A percentile compares a stretch with the other conserved stretches of the same genome.
Evolutionary conservation across 257 asterid genomes (phyloP).

Genomic region (Ocimum tenuiflorum): DNA sequence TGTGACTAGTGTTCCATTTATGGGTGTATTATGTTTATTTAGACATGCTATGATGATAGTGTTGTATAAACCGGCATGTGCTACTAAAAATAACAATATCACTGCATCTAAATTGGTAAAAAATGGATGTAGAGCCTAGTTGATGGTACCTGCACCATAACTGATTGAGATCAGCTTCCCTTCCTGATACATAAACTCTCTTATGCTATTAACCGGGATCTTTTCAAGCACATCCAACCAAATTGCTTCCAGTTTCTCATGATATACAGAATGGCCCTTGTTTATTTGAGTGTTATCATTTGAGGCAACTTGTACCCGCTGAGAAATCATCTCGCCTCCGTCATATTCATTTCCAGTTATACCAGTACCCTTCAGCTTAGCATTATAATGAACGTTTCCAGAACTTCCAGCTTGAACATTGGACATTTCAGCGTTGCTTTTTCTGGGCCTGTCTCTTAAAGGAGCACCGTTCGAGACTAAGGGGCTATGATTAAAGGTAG

Average conservation of each 20-base stretch:
- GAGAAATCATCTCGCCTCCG: constrained; percentile 31
- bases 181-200: constrained; percentile 71
- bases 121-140: background rate
- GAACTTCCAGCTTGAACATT: constrained; percentile 37
- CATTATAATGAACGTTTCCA: constrained; percentile 28
- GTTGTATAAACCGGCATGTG: too few species aligned
- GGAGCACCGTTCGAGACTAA: constrained; percentile 31
- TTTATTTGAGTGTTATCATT: constrained; percentile 27
- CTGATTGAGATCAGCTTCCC: constrained; percentile 74
- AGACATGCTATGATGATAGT: too few species aligned
- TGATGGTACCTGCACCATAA: constrained; percentile 73
- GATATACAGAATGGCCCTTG: constrained; percentile 26
- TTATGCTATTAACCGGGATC: constrained; percentile 49
- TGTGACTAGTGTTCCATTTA: background rate
- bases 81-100: background rate
- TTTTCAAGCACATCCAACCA: constrained; percentile 77
- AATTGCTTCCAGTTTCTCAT: constrained; percentile 48
- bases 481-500: constrained; percentile 65
- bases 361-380: constrained; percentile 26
- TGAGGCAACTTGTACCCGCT: constrained; percentile 19
- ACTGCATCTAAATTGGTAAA: background rate
- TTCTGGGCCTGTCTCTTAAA: constrained; percentile 43
- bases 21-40: too few species aligned
- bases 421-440: constrained; percentile 45
- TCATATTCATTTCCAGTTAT: constrained; percentile 25